Percentiles rank a stretch among this genome's conserved stretches.
Conservation (phyloP, 2,329 filamentous ascomycete species). For the Elsinoe fawcettii region DNA sequence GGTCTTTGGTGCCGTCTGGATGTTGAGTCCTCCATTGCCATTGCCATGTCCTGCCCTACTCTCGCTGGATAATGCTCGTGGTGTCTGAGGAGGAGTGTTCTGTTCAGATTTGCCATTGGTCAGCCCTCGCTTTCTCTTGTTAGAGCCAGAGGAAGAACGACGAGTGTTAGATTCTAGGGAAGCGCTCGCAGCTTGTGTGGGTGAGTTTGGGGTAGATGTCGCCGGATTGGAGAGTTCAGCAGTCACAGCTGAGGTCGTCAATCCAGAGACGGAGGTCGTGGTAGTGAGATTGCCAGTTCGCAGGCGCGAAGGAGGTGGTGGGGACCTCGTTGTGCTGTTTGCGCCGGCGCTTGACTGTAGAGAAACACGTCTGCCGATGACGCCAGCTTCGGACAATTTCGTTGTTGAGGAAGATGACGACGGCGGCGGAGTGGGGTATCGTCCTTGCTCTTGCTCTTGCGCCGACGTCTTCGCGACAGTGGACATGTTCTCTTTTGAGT, state of each 20-base stretch:
- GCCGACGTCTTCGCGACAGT: not conserved
- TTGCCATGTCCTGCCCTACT: constrained; percentile 32
- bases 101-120: constrained; percentile 71
- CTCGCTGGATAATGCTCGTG: constrained; percentile 71
- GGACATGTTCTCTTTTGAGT: not conserved
- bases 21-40: constrained; percentile 23
- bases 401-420: constrained; percentile 35
- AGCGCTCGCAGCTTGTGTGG: constrained; percentile 43
- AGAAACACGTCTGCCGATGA: not conserved
- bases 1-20: constrained; percentile 26
- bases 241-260: constrained; percentile 56
- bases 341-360: constrained; percentile 3
- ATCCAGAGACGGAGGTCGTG: constrained; percentile 56
- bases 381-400: constrained; percentile 18
- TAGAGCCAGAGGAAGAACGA: constrained; percentile 44
- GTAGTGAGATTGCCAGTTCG: constrained; percentile 32
- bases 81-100: constrained; percentile 88
- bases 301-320: constrained; percentile 23
- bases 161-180: constrained; percentile 36
- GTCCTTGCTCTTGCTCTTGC: constrained; percentile 17
- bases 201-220: constrained; percentile 47
- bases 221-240: constrained; percentile 65
- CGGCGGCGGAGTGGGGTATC: constrained; percentile 36
- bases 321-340: not conserved
- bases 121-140: constrained; percentile 64